A percentile compares a stretch with the other conserved stretches of the same genome.
Conservation (phyloP, 106 monocot genomes). For the Allium fistulosum region DNA sequence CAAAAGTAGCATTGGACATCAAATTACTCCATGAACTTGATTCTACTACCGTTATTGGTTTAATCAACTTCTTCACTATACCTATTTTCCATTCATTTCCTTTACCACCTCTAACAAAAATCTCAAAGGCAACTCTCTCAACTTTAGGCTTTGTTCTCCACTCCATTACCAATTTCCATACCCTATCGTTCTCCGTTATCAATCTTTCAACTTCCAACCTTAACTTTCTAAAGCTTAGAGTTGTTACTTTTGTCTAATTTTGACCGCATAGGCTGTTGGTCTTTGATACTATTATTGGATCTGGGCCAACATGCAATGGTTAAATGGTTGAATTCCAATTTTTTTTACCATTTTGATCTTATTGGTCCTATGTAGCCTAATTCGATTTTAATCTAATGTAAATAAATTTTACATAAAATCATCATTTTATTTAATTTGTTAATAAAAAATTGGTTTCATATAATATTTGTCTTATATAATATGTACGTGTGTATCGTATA, state of each 20-base stretch:
- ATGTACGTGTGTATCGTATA: no score
- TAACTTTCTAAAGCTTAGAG: conserved; percentile 45
- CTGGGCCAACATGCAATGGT: no score
- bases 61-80: conserved; percentile 35
- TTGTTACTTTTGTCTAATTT: conserved; percentile 49
- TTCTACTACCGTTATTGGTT: conserved; percentile 10
- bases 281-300: no score
- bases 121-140: conserved; percentile 46
- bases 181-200: conserved; percentile 38
- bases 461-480: no score
- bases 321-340: no score
- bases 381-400: no score
- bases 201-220: conserved; percentile 56
- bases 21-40: conserved; percentile 52
- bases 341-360: no score
- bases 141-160: conserved; percentile 67
- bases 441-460: no score
- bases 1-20: conserved; percentile 25
- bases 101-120: conserved; percentile 45
- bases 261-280: no score
- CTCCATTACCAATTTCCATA: conserved; percentile 34
- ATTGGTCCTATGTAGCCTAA: no score
- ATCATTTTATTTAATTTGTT: no score
- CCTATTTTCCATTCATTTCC: conserved; percentile 38
- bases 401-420: no score